Conservation (phyloP, 2,329 filamentous ascomycete species). For the Ophiobolus disseminans region DNA sequence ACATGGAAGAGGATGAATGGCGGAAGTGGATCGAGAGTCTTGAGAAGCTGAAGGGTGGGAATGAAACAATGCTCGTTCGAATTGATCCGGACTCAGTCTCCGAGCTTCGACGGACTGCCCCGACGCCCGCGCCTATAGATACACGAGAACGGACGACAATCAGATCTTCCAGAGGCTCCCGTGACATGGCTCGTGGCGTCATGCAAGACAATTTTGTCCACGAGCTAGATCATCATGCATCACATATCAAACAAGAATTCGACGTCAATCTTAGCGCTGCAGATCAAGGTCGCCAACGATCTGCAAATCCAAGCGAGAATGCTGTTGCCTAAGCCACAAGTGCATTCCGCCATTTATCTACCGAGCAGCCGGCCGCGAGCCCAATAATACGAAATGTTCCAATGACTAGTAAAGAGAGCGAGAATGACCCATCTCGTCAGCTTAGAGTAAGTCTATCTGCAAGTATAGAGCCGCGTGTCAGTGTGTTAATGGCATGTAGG, state of each 20-base stretch:
- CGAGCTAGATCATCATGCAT: not conserved
- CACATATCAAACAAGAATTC: not conserved
- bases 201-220: not conserved
- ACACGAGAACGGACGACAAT: not conserved
- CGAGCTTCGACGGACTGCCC: not conserved
- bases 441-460: too few relatives aligned
- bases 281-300: not conserved
- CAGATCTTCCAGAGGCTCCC: not conserved
- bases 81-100: not conserved
- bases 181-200: not conserved
- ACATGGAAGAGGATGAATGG: constrained; percentile 13
- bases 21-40: constrained; percentile 25
- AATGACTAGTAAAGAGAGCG: too few relatives aligned
- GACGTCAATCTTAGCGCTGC: not conserved
- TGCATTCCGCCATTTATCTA: constrained; percentile 5
- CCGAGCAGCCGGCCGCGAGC: not conserved
- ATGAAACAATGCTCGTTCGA: constrained; percentile 28
- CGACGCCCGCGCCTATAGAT: constrained; percentile 14
- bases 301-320: not conserved
- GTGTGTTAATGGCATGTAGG: too few relatives aligned
- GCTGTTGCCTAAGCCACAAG: not conserved
- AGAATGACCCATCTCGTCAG: not conserved
- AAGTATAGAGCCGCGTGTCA: too few relatives aligned
- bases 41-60: constrained; percentile 22
- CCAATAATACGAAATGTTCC: not conserved